Conservation (phyloP, 1,139 yeast genomes). For the Saccharomyces hybrid region DNA sequence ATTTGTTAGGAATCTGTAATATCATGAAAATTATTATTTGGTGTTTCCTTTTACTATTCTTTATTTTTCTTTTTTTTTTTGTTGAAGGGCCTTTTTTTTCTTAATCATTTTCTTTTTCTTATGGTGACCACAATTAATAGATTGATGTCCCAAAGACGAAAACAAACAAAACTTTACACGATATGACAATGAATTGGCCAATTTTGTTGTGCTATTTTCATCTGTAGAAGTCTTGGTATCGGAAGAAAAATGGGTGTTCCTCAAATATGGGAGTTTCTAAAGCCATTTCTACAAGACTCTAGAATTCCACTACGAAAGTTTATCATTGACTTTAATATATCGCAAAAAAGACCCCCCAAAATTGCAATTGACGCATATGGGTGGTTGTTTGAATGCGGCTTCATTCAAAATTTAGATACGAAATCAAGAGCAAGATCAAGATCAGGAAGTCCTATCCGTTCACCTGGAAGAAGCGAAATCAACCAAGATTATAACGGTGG, state of each 20-base stretch:
- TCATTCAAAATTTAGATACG: slow-evolving; percentile 12
- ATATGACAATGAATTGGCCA: background rate
- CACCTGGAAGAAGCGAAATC: background rate
- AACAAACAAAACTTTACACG: background rate
- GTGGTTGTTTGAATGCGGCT: slow-evolving; percentile 52
- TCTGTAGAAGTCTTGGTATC: background rate
- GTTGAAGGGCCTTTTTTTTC: background rate
- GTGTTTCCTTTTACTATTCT: background rate
- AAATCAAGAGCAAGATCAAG: background rate
- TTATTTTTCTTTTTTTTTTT: background rate
- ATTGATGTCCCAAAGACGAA: background rate
- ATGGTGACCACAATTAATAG: background rate
- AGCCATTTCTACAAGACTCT: slow-evolving; percentile 34
- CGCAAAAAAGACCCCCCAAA: slow-evolving; percentile 42
- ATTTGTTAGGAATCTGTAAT: background rate
- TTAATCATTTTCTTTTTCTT: background rate
- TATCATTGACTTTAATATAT: slow-evolving; percentile 35
- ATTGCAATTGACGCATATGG: slow-evolving; percentile 69
- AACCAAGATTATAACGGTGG: background rate
- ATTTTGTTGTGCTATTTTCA: background rate
- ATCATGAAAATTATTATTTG: background rate
- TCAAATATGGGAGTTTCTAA: slow-evolving; percentile 47
- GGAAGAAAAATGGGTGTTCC: slow-evolving; percentile 46
- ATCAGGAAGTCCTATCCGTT: slow-evolving; percentile 1
- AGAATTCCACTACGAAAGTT: slow-evolving; percentile 42